A percentile compares a stretch with the other conserved stretches of the same genome.
These are phyloP conservation scores for Fusarium cyanostomum DNA, from an alignment of 2,329 filamentous ascomycete genomes.

Conservation along the genomic window DNA sequence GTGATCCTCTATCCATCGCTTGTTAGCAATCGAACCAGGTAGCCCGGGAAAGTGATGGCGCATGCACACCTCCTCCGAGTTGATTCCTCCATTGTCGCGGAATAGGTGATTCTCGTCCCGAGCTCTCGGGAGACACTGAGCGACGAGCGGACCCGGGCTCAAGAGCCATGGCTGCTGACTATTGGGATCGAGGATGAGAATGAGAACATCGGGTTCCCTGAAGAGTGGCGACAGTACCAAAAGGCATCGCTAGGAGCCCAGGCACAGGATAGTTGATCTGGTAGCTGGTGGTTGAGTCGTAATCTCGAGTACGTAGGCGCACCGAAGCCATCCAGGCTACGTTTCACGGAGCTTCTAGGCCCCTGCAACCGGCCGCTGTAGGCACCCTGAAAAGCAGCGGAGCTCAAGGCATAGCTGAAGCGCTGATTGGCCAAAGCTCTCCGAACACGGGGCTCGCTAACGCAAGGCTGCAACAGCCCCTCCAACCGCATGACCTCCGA, in stretches of 20 bases:
- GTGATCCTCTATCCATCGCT: conserved; percentile 58
- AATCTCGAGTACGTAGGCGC: conserved; percentile 27
- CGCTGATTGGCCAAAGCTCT: conserved; percentile 38
- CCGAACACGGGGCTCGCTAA: conserved; percentile 26
- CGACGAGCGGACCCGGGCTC: conserved; percentile 66
- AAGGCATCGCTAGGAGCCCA: conserved; percentile 27
- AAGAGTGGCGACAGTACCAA: conserved; percentile 16
- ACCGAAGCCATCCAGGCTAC: conserved; percentile 41
- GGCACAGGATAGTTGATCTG: conserved; percentile 7
- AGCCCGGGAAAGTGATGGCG: neutral
- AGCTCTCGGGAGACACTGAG: conserved; percentile 81
- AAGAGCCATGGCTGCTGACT: conserved; percentile 66
- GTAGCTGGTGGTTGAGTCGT: conserved; percentile 18
- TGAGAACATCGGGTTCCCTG: conserved; percentile 38
- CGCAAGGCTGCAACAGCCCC: conserved; percentile 42
- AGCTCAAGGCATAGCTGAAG: neutral
- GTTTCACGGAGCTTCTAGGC: conserved; percentile 29
- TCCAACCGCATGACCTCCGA: conserved; percentile 23
- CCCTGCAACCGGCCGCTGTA: conserved; percentile 20
- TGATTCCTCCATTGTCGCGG: conserved; percentile 81
- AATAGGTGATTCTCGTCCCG: conserved; percentile 80
- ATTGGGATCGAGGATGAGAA: conserved; percentile 22
- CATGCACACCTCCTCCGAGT: conserved; percentile 75
- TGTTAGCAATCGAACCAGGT: conserved; percentile 13
- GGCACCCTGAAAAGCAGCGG: conserved; percentile 24